Evolutionary conservation across 2,329 filamentous ascomycete species (phyloP).

Genomic region (Hymenotorrendiella dingleyae): DNA sequence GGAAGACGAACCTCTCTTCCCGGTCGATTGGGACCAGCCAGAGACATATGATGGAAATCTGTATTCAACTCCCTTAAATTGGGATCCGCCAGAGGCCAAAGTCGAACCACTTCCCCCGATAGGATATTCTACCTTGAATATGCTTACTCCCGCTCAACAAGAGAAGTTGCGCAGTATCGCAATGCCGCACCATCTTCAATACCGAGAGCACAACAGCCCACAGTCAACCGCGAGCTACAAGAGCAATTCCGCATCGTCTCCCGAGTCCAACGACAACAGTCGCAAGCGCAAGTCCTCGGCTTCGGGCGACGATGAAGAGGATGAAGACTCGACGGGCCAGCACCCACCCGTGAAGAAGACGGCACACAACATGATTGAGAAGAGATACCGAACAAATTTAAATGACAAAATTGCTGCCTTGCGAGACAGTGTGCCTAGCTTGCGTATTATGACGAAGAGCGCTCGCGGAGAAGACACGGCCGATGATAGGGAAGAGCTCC

Average conservation of each 20-base stretch:
- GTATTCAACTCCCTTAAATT: constrained; percentile 29
- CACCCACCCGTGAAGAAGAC: constrained; percentile 73
- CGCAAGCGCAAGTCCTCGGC: constrained; percentile 67
- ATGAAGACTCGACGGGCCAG: constrained; percentile 52
- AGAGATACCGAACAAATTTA: constrained; percentile 89
- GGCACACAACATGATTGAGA: constrained; percentile 97
- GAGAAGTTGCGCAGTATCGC: constrained; percentile 57
- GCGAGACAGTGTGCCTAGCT: constrained; percentile 83
- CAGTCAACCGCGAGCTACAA: constrained; percentile 47
- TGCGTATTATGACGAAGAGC: constrained; percentile 76
- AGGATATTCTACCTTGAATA: constrained; percentile 28
- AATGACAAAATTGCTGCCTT: constrained; percentile 96
- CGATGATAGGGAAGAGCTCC: constrained; percentile 72
- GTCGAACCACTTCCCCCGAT: constrained; percentile 18
- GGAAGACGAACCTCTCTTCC: constrained; percentile 17
- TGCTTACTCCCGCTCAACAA: constrained; percentile 52
- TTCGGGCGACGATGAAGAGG: constrained; percentile 52
- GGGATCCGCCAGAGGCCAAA: constrained; percentile 27
- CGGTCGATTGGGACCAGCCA: constrained; percentile 20
- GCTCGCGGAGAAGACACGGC: constrained; percentile 61
- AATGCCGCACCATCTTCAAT: constrained; percentile 58
- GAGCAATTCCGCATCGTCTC: constrained; percentile 49
- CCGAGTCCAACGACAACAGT: constrained; percentile 45
- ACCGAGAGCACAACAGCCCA: constrained; percentile 43
- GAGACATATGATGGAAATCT: constrained; percentile 28